Conservation (phyloP, 2,329 filamentous ascomycete species). For the Fusarium clavum region DNA sequence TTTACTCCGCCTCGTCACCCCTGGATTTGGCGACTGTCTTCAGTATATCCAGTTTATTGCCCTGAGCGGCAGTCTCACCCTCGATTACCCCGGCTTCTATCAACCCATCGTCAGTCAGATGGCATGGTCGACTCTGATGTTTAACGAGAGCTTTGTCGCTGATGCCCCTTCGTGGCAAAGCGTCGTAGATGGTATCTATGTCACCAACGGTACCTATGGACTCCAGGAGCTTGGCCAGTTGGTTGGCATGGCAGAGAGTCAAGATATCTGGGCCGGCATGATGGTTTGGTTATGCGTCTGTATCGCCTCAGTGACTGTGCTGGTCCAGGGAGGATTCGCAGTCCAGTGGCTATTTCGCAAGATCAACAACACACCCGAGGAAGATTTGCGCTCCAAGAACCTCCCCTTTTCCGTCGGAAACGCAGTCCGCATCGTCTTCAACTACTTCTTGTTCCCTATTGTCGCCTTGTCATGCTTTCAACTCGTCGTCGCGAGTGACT, state of each 20-base stretch:
- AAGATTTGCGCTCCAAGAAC: conserved; percentile 92
- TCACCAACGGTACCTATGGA: conserved; percentile 80
- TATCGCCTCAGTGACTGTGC: conserved; percentile 71
- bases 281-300: conserved; percentile 89
- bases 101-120: conserved; percentile 90
- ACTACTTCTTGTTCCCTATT: conserved; percentile 90
- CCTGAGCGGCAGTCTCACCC: conserved; percentile 84
- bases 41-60: conserved; percentile 96
- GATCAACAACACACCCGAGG: conserved; percentile 78
- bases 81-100: conserved; percentile 94
- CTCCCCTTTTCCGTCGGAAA: conserved; percentile 86
- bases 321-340: conserved; percentile 82
- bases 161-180: conserved; percentile 72
- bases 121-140: conserved; percentile 90
- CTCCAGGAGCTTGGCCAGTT: conserved; percentile 83
- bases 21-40: conserved; percentile 94
- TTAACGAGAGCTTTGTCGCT: conserved; percentile 89
- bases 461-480: conserved; percentile 92
- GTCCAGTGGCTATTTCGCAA: conserved; percentile 80
- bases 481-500: conserved; percentile 77
- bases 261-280: conserved; percentile 95
- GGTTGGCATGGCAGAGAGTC: conserved; percentile 78
- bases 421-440: conserved; percentile 86
- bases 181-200: conserved; percentile 87
- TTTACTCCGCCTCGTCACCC: conserved; percentile 89